Conservation (phyloP, 1,284 basidiomycete genomes). For the Microbotryum violaceum region DNA sequence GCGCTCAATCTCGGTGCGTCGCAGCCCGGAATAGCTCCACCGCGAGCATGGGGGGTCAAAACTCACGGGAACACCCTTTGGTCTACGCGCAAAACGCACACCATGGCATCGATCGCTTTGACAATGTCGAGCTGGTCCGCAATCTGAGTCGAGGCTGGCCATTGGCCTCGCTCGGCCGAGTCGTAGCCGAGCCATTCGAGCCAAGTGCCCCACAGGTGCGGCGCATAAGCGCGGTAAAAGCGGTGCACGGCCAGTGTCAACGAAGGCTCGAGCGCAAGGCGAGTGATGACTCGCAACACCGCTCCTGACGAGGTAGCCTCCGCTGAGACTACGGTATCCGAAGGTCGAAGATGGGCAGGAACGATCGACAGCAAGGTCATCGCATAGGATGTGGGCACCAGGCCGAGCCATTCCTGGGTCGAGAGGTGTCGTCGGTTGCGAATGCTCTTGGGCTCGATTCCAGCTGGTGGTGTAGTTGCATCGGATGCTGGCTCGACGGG, state of each 20-base stretch:
- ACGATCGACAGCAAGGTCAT: conserved; percentile 14
- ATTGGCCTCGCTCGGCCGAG: conserved; percentile 10
- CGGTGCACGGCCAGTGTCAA: conserved; percentile 34
- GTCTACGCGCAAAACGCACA: conserved; percentile 33
- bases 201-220: conserved; percentile 36
- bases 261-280: conserved; percentile 34
- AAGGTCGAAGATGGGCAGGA: conserved; percentile 1
- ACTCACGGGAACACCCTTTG: conserved; percentile 37
- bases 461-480: background rate
- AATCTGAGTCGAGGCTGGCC: conserved; percentile 13
- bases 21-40: background rate
- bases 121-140: conserved; percentile 20
- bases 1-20: background rate
- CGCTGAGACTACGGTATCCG: conserved; percentile 4
- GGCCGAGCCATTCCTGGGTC: conserved; percentile 5
- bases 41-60: background rate
- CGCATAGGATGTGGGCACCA: conserved; percentile 21
- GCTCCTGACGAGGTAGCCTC: background rate
- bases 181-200: conserved; percentile 30
- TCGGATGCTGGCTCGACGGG: background rate
- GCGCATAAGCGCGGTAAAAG: conserved; percentile 36
- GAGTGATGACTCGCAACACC: conserved; percentile 33
- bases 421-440: conserved; percentile 1
- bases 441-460: background rate
- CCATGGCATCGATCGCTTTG: conserved; percentile 32